Conservation (phyloP, 768 basidiomycete genomes). For the Strobilomyces echinocephalus region DNA sequence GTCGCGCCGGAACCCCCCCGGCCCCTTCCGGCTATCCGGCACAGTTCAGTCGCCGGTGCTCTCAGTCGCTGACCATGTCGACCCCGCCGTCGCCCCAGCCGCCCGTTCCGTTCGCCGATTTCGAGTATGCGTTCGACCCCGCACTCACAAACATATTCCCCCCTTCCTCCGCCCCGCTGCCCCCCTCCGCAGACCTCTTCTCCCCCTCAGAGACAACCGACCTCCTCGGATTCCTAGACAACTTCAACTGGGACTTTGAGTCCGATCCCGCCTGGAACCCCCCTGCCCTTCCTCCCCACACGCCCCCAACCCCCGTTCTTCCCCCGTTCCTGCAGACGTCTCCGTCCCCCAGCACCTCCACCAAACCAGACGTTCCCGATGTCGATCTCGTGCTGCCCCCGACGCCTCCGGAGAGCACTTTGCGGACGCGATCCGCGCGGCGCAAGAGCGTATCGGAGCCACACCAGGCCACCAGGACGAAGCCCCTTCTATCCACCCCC, state of each 20-base stretch:
- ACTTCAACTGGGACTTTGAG: slow-evolving; percentile 66
- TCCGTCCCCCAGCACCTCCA: slow-evolving; percentile 5
- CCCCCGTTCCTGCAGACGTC: slow-evolving; percentile 2
- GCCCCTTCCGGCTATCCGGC: slow-evolving; percentile 20
- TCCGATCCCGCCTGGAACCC: slow-evolving; percentile 29
- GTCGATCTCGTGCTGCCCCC: slow-evolving; percentile 3
- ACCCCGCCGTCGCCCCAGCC: slow-evolving; percentile 35
- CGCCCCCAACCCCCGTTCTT: neutral
- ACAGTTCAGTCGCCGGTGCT: slow-evolving; percentile 10
- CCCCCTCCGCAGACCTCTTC: slow-evolving; percentile 73
- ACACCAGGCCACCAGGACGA: slow-evolving; percentile 38
- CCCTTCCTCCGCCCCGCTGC: slow-evolving; percentile 56
- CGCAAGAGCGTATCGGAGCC: slow-evolving; percentile 25
- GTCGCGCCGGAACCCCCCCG: too few species aligned
- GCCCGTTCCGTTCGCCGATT: slow-evolving; percentile 60
- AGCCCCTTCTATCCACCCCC: slow-evolving; percentile 71
- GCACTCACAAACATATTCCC: slow-evolving; percentile 51
- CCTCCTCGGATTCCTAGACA: slow-evolving; percentile 78
- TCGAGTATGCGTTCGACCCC: slow-evolving; percentile 69
- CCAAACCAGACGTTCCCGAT: slow-evolving; percentile 6
- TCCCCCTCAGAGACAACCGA: slow-evolving; percentile 74
- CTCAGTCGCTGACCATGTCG: slow-evolving; percentile 24
- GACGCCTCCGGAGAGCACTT: slow-evolving; percentile 10
- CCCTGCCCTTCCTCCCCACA: neutral
- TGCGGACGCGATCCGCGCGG: slow-evolving; percentile 12